Evolutionary conservation across 306 rosid genomes (phyloP), one percentile per base, ranked within the genome.

Genomic region (Malus sylvestris): DNA sequence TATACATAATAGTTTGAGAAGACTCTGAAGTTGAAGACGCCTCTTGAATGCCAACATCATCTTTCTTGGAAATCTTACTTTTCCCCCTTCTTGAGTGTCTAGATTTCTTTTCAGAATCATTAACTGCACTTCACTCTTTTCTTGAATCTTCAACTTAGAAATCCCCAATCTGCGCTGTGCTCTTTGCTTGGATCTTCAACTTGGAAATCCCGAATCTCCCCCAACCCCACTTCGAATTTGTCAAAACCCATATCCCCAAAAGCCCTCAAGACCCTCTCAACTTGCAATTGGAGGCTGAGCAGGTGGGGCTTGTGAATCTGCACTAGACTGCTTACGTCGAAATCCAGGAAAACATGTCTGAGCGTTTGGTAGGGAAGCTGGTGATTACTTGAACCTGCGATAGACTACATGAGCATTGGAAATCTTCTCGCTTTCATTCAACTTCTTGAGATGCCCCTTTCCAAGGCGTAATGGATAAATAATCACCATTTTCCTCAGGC

Each of bases 181-280:
- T 73, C 84, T 89, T 88, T 83, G 90, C 98, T 86, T 85, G 86
- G 71, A 95, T 95, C 80, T 46, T 86, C 89, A 95, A 76, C 72
- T 67, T 27, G 32, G 91, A 79, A 22, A 89, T 76, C 68, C 91
- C 93, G 49, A 85, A 84, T 76, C 74, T 86, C 85, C 58, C 85
- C 86, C 46, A 71, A 73, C 58, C 74, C 85, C 61, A 79, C 87
- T 73, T 78, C 77, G 4, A 80, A 74, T 71, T 73, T 51, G 20
- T 61, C 90, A 75, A 76, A 67, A 73, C 78, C 38, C 82, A 61
- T 52, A 59, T 78, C 83, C 71, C 70, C 89, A 84, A 95, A 88
- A 74, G 79, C 73, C 64, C 72, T 77, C 75, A 92, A 83, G 62
- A 90, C 79, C 55, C 76, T 80, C 15, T 83, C 78, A 16, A 92